Base-by-base conservation (phyloP, 2,329 filamentous ascomycete species). In the Fusarium globosum region DNA sequence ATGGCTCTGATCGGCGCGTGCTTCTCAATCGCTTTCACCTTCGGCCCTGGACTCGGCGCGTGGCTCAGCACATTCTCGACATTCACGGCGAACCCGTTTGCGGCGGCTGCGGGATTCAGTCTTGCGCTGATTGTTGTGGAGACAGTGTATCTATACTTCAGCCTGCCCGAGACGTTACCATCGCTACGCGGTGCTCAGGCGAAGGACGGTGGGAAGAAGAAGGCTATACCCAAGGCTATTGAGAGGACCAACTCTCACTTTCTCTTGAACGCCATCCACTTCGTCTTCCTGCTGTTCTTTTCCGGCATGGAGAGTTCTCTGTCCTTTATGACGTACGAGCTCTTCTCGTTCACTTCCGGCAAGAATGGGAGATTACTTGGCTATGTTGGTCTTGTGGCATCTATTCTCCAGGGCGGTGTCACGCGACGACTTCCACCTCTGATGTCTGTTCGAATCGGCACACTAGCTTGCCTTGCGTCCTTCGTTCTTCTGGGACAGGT, bases 251-350 rank as follows among this genome's bases (percentile, higher is more conserved):
- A 98, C 83, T 94, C 93, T 7, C 94, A 96, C 75, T 84, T 90
- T 36, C 81, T 97, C 18, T 90, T 99, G 52, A 98, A 98, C 80
- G 84, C 92, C 4, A 91, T 94, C 0, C 96, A 99, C 82, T 93
- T 98, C 79, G 85, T 92, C 52, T 99, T 99, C 82, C 91, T 99
- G 68, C 90, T 99, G 18, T 97, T 97, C 83, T 99, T 99, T 84
- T 97, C 94, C 5, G 96, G 96, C 69, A 96, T 99, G 93, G 96
- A 99, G 81, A 98, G 97, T 82, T 97, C 95, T 2, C 88, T 99
- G 7, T 95, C 96, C 0, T 99, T 99, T 82, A 95, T 99, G 90
- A 98, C 96, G 0, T 97, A 96, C 78, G 96, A 97, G 60, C 89
- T 99, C 49, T 98, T 98, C 82, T 89, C 89, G 14, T 97, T 96